Evolutionary conservation across 2,329 filamentous ascomycete genomes (phyloP), one percentile per base, ranked within the genome.

Genomic region (Fusarium sp.): DNA sequence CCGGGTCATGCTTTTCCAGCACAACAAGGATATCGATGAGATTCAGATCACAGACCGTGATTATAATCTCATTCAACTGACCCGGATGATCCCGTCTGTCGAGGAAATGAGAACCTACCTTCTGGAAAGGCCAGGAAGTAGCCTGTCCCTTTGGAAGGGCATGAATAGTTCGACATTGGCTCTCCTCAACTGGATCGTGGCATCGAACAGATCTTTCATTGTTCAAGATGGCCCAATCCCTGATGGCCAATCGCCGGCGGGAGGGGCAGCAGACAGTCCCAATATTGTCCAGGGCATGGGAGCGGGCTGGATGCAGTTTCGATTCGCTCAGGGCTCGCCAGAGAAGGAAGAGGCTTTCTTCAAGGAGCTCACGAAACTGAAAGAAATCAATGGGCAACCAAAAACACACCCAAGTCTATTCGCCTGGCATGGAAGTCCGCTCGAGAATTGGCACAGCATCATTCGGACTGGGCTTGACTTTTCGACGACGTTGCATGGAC

Each of bases 391-490:
- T 27, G 81, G 81, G 33, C 48, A 77, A n/a, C 68, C 43, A 75
- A 86, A 54, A 74, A 82, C 68, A 5, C 85, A 90, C 74, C 93
- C 93, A 0, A 96, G 94, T 0, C 82, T 98, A 2, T 95, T 97
- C 78, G 94, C 94, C 0, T 98, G 93, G 92, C 95, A 98, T 81
- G 95, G 95, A 7, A 97, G 94, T 77, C 81, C 84, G 0, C 73
- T 97, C 4, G 74, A 82, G 4, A 98, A 97, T 77, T 98, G 95
- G 95, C 95, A 98, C 82, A 93, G 92, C 77, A 98, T 98, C 77
- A 91, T 98, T 72, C 91, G 95, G 35, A 90, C 93, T 69, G 95
- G 95, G 0, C 85, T 98, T 7, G 90, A 97, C 80, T 98, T 92
- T 83, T 88, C 90, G 6, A 82, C 88, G 1, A 83, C 85, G 0